Conservation (phyloP, 1,284 basidiomycete species). For the Tilletia setariae region DNA sequence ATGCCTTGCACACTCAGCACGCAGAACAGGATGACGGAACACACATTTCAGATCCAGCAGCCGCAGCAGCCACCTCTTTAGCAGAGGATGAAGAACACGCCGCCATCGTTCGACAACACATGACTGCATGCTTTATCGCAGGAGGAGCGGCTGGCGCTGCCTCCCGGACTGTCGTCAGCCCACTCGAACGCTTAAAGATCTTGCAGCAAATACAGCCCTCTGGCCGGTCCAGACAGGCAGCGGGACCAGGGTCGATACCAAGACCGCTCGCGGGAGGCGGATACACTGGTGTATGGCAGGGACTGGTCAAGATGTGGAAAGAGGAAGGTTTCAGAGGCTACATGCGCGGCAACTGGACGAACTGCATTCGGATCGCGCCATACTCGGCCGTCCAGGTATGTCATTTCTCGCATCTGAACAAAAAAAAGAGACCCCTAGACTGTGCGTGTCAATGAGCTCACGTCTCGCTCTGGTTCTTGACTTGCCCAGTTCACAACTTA, state of each 20-base stretch:
- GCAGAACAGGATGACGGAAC: slow-evolving; percentile 1
- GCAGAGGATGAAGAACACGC: slow-evolving; percentile 11
- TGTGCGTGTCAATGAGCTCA: too few species aligned
- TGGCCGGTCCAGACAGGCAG: slow-evolving; percentile 16
- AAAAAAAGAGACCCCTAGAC: too few species aligned
- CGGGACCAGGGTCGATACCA: slow-evolving; percentile 16
- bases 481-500: slow-evolving; percentile 74
- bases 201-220: slow-evolving; percentile 65
- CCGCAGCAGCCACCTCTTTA: not conserved
- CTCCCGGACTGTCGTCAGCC: slow-evolving; percentile 84
- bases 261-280: slow-evolving; percentile 29
- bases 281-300: slow-evolving; percentile 46
- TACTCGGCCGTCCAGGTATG: slow-evolving; percentile 65
- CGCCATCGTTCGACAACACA: slow-evolving; percentile 47
- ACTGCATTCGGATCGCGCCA: slow-evolving; percentile 78
- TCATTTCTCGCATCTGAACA: too few species aligned
- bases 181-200: slow-evolving; percentile 87
- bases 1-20: not conserved
- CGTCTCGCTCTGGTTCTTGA: too few species aligned
- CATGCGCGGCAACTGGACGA: slow-evolving; percentile 82
- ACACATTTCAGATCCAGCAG: not conserved
- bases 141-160: slow-evolving; percentile 65
- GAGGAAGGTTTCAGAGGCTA: slow-evolving; percentile 88
- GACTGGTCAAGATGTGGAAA: slow-evolving; percentile 67
- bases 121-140: slow-evolving; percentile 68